Base-by-base conservation (phyloP, 176 grass and related monocot genomes). In the Carex scoparia region DNA sequence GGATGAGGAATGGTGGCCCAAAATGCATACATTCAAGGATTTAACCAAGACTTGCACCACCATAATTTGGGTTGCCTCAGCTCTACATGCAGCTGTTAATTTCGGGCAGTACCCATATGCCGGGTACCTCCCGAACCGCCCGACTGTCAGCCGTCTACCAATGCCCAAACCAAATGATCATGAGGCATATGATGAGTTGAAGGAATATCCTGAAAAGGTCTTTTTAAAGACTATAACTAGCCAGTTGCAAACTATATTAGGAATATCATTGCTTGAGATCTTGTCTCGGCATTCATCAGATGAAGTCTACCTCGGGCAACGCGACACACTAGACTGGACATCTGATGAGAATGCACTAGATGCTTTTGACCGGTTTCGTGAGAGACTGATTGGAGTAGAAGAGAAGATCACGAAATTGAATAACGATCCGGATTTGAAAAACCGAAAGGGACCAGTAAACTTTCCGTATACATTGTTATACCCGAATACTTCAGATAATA, bases 81-180 rank as follows among this genome's bases (percentile, higher is more conserved):
- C 94, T 55, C 87, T 93, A 53, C 94, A 95, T 61, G 94, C 94
- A 0, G 94, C 94, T 12, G 89, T 95, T 28, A 95, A 95, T 84
- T 95, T 95, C 18, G 94, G 94, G 2, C 94, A 95, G 87, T 95
- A 93, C 49, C 87, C 89, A 0, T 95, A 95, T 64, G 90, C 91
- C 0, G 94, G 94, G 37, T 95, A 93, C 86, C 87, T 89, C 28
- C 94, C 91, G 15, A 95, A 93, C 89, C 79, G 94, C 7, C 94
- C 94, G 5, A 95, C 94, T 0, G 75, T 89, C 15, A 95, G 94
- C 83, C 91, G 94, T 3, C 85, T 49, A 3, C 15, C 4, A 0
- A 95, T 95, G 94, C 94, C 94, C 1, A 87, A 84, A 82, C 10
- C 16, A 0, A 83, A 91, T 82, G 18, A 30, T 28, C 0, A 1